Evolutionary conservation across 2,329 filamentous ascomycete species (phyloP), one percentile per base, ranked within the genome.

Genomic region (Sporothrix globosa): DNA sequence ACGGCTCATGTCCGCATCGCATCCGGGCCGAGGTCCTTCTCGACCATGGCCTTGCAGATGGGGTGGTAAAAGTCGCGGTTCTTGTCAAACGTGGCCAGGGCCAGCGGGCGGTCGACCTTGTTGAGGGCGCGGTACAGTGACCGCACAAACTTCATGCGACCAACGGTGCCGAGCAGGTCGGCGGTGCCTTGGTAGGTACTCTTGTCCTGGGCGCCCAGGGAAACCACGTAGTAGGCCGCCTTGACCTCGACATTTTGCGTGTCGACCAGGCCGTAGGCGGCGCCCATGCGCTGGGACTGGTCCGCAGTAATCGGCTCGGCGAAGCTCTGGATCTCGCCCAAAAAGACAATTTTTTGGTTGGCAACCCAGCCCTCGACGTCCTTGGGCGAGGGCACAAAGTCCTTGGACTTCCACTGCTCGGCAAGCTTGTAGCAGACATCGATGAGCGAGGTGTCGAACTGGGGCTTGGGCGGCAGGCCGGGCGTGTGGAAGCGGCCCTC

Each of bases 121-220:
- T 91, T 90, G 74, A 99, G 82, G 66, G 88, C 86, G 72, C 91
- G 86, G 82, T 91, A 97, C 77, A 98, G 81, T 27, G 95, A 93
- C 63, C 95, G 85, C 71, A 98, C 95, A 80, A 95, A 98, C 86
- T 98, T 98, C 96, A 99, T 98, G 70, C 96, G 85, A 14, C 96
- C 96, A 30, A 97, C 93, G 68, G 86, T 85, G 44, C 92, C 92
- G 52, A 98, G 83, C 69, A 97, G 83, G 71, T 92, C 87, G 1
- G 91, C 89, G 0, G 92, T 88, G 1, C 90, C 90, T 72, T 87
- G 78, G 76, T 95, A 92, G 50, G 91, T 87, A 70, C 84, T 86
- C 67, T 85, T 80, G 75, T 93, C 92, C 70, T 89, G 87, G 14
- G 92, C 91, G 75, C 87, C 87, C 77, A 99, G 85, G 1, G 92